Evolutionary conservation across 768 basidiomycete genomes (phyloP), one percentile per base, ranked within the genome.

Genomic region (Lentinula raphanica): DNA sequence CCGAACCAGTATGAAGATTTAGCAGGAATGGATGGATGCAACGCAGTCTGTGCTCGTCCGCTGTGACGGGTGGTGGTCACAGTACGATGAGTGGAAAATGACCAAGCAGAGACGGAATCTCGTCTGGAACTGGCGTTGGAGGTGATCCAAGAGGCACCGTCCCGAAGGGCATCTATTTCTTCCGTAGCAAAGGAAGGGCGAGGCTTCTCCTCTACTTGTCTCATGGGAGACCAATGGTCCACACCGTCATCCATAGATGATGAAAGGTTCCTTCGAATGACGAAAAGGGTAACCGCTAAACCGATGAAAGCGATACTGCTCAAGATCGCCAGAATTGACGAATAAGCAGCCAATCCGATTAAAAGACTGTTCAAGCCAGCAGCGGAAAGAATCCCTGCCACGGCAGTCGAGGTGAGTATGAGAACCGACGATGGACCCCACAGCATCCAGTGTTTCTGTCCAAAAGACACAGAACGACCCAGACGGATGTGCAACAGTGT

Each of bases 81-180:
- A 2, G 83, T 83, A 49, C 83, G 79, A 64, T 84, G 82, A 1
- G 87, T 88, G 1, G 86, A 85, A 69, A 88, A 87, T 0, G 87
- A 88, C 81, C 86, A 89, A 17, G 80, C 80, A 7, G 87, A 90
- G 27, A 82, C 68, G 0, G 87, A 87, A 44, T 80, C 78, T 57
- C 72, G 80, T 44, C 76, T 76, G 31, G 81, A 82, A 55, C 80
- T 78, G 5, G 82, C 75, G 42, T 80, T 78, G 49, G 88, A 90
- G 0, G 89, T 88, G 59, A 91, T 82, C 88, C 89, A 90, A n/a
- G 88, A 89, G 49, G 82, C 83, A 51, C 88, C 87, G 62, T 90
- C 88, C 21, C 84, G 83, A 53, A 90, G 76, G 19, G 76, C 86
- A 59, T 90, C 85, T 49, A 90, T 76, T 54, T 91, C 88, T 63